Percentiles rank a stretch among this genome's conserved stretches.
These are phyloP conservation scores for Yamagishiella unicocca DNA, from an alignment of 139 green algal species.

Conservation along the genomic window DNA sequence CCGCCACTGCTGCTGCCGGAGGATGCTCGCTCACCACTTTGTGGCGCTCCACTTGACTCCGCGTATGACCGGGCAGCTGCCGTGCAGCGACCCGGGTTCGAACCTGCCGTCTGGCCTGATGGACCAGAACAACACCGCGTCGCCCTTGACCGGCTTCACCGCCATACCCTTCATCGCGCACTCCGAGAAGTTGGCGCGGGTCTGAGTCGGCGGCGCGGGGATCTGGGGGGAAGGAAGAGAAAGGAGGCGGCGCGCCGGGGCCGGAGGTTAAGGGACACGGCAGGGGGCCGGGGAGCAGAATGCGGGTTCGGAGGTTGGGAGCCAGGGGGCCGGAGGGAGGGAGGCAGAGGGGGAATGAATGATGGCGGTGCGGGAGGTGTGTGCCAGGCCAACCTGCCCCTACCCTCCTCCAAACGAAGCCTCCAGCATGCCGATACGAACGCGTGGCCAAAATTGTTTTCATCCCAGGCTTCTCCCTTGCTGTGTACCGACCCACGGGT, in stretches of 20 bases:
- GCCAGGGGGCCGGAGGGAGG: neutral
- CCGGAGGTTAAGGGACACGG: too few relatives aligned
- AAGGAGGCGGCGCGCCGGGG: too few relatives aligned
- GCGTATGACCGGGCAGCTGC: slow-evolving; percentile 65
- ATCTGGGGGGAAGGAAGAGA: slow-evolving; percentile 37
- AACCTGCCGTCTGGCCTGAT: slow-evolving; percentile 62
- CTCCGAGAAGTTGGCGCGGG: slow-evolving; percentile 40
- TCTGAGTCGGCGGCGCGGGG: slow-evolving; percentile 2
- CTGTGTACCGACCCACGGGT: too few relatives aligned
- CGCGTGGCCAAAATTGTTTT: too few relatives aligned
- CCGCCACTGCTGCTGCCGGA: too few relatives aligned
- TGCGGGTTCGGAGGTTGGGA: too few relatives aligned
- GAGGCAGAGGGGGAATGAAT: neutral
- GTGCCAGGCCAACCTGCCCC: too few relatives aligned
- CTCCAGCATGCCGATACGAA: too few relatives aligned
- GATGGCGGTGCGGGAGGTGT: too few relatives aligned
- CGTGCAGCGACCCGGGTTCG: slow-evolving; percentile 61
- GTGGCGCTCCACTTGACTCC: slow-evolving; percentile 68
- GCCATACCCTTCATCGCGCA: slow-evolving; percentile 69
- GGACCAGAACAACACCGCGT: slow-evolving; percentile 56
- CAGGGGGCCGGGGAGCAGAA: too few relatives aligned
- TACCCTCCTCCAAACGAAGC: too few relatives aligned
- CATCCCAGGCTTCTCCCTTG: too few relatives aligned
- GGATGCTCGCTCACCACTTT: slow-evolving; percentile 64
- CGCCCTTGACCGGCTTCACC: slow-evolving; percentile 67